Conservation (phyloP, 495 filamentous ascomycete genomes). For the Polyplosphaeria fusca region DNA sequence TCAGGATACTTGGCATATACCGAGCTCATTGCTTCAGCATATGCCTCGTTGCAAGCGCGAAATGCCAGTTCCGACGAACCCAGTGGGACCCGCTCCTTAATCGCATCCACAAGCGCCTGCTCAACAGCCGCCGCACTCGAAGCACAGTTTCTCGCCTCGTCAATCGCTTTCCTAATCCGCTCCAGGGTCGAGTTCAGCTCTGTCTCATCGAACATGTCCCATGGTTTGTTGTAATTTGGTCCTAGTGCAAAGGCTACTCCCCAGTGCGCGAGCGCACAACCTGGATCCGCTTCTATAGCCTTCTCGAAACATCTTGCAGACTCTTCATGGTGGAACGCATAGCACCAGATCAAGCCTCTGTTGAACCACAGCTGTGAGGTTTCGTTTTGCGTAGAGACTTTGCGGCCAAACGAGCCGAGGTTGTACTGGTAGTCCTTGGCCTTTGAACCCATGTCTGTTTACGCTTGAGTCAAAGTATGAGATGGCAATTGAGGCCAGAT, state of each 20-base stretch:
- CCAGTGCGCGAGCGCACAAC: constrained; percentile 65
- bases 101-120: constrained; percentile 55
- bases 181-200: constrained; percentile 51
- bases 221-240: constrained; percentile 74
- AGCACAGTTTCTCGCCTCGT: constrained; percentile 44
- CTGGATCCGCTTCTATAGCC: constrained; percentile 51
- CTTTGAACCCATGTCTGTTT: neutral
- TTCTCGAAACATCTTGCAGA: constrained; percentile 57
- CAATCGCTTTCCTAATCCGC: constrained; percentile 46
- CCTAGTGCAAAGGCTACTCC: constrained; percentile 60
- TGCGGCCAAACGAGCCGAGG: constrained; percentile 53
- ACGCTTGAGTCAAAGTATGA: too few relatives aligned
- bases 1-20: constrained; percentile 54
- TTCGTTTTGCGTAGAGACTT: constrained; percentile 45
- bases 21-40: constrained; percentile 58
- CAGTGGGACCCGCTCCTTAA: constrained; percentile 55
- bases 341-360: constrained; percentile 61
- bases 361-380: constrained; percentile 59
- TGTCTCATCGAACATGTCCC: constrained; percentile 60
- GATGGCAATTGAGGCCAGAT: too few relatives aligned
- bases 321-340: constrained; percentile 66
- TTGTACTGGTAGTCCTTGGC: constrained; percentile 41
- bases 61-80: constrained; percentile 44
- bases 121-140: constrained; percentile 45
- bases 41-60: constrained; percentile 53